A percentile compares a stretch with the other conserved stretches of the same genome.
Evolutionary conservation across 2,329 filamentous ascomycete species (phyloP).

Genomic region (Arthrobotrys musiformis): DNA sequence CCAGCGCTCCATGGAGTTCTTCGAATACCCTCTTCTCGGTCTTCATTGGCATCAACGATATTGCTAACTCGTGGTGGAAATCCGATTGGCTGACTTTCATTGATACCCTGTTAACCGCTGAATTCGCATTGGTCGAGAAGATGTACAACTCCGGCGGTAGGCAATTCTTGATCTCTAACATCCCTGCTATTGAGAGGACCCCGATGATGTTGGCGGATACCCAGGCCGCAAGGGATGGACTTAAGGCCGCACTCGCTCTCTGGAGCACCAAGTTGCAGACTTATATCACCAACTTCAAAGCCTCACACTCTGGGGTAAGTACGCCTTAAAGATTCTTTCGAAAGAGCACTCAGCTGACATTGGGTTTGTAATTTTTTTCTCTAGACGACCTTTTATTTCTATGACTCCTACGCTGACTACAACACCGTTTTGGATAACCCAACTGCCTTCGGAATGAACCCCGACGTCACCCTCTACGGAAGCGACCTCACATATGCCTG

Average conservation of each 20-base stretch:
- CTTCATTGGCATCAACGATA: constrained; percentile 70
- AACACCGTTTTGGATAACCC: constrained; percentile 39
- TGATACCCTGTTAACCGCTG: constrained; percentile 60
- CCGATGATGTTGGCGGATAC: constrained; percentile 44
- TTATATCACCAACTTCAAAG: constrained; percentile 49
- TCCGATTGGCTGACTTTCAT: constrained; percentile 40
- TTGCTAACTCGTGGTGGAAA: constrained; percentile 66
- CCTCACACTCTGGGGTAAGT: constrained; percentile 44
- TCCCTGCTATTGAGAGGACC: constrained; percentile 62
- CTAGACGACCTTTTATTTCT: constrained; percentile 52
- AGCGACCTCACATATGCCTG: constrained; percentile 37
- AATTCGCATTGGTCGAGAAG: constrained; percentile 63
- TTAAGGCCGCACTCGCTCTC: constrained; percentile 35
- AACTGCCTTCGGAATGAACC: constrained; percentile 40
- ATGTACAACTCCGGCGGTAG: constrained; percentile 65
- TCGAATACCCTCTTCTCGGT: constrained; percentile 65
- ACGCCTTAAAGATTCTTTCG: neutral
- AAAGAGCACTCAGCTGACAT: neutral
- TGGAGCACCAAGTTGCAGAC: constrained; percentile 47
- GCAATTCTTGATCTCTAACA: constrained; percentile 67
- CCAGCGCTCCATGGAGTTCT: constrained; percentile 62
- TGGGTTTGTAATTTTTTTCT: neutral
- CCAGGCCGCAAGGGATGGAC: constrained; percentile 12
- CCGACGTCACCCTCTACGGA: constrained; percentile 43
- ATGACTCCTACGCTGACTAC: constrained; percentile 42